A percentile compares a stretch with the other conserved stretches of the same genome.
phyloP scores from a whole-genome alignment of 2,329 filamentous ascomycete species.

The Westerdykella sp. region DNA sequence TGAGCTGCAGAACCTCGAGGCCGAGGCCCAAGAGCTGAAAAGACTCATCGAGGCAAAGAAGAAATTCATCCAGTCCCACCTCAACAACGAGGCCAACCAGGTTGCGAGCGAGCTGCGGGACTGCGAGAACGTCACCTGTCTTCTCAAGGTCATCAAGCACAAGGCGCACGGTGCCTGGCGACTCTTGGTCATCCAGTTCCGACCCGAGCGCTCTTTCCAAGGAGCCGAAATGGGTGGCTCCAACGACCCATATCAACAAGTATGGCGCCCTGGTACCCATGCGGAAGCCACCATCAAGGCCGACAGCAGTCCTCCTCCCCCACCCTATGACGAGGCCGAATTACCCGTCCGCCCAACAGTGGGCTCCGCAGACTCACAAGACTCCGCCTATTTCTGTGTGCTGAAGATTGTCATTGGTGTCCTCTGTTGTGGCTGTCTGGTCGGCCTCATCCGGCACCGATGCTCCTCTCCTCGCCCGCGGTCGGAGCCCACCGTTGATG shows the following conservation, averaged over 20 bases:
- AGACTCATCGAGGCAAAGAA: constrained; percentile 34
- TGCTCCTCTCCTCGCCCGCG: constrained; percentile 47
- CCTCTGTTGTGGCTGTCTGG: constrained; percentile 41
- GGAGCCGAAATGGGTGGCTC: constrained; percentile 21
- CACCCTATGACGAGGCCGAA: background rate
- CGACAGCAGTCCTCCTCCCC: constrained; percentile 2
- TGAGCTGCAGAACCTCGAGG: constrained; percentile 36
- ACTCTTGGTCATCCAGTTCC: constrained; percentile 25
- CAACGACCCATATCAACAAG: constrained; percentile 17
- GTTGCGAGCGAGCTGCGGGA: constrained; percentile 37
- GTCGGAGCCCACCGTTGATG: constrained; percentile 49
- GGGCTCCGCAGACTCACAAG: constrained; percentile 1
- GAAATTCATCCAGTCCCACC: constrained; percentile 26
- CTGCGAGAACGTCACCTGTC: constrained; percentile 41
- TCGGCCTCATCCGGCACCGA: constrained; percentile 42
- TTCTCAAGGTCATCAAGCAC: constrained; percentile 35
- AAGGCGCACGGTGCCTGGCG: constrained; percentile 33
- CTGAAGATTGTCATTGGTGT: constrained; percentile 42
- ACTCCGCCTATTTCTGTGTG: constrained; percentile 34
- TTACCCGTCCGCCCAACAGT: too few relatives aligned
- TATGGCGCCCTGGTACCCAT: constrained; percentile 12
- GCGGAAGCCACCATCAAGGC: constrained; percentile 6
- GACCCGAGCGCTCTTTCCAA: constrained; percentile 17
- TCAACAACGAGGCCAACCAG: constrained; percentile 24
- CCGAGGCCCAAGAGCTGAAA: constrained; percentile 34